These are phyloP conservation scores for Colletotrichum melonis DNA, from an alignment of 2,329 filamentous ascomycete species.

Conservation along the genomic window DNA sequence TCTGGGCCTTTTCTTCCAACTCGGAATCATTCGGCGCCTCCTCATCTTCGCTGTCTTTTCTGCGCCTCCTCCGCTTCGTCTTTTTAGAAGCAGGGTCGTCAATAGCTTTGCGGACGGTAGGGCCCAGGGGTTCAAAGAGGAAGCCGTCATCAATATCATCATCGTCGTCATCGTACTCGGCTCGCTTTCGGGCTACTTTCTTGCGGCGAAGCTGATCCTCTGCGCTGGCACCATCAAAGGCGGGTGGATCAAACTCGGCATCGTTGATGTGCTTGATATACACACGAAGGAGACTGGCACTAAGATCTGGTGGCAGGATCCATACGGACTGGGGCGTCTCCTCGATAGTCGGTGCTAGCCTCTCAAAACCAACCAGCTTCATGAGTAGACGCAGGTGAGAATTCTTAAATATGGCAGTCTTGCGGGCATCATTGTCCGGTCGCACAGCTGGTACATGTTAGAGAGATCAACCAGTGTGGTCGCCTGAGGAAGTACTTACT, in stretches of 20 bases:
- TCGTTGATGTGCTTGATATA: conserved; percentile 79
- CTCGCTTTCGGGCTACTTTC: conserved; percentile 63
- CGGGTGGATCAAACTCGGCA: conserved; percentile 81
- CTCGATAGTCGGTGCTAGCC: conserved; percentile 63
- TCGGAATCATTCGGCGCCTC: conserved; percentile 69
- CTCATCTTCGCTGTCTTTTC: conserved; percentile 54
- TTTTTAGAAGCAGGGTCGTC: conserved; percentile 55
- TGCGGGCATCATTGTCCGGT: conserved; percentile 73
- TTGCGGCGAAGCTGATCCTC: conserved; percentile 85
- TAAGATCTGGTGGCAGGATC: conserved; percentile 77
- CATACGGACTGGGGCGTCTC: conserved; percentile 83
- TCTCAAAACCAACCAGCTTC: conserved; percentile 77
- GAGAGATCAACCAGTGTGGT: conserved; percentile 29
- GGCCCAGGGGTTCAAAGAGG: conserved; percentile 77
- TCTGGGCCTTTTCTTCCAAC: conserved; percentile 71
- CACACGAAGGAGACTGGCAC: conserved; percentile 74
- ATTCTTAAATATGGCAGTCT: conserved; percentile 87
- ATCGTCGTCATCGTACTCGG: conserved; percentile 76
- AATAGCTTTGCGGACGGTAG: conserved; percentile 65
- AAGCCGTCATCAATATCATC: conserved; percentile 62
- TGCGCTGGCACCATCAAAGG: conserved; percentile 81
- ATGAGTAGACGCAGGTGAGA: conserved; percentile 88
- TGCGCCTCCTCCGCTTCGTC: conserved; percentile 57
- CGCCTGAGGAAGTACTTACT: conserved; percentile 54
- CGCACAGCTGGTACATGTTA: conserved; percentile 63